A percentile compares a stretch with the other conserved stretches of the same genome.
phyloP scores from a whole-genome alignment of 2,329 filamentous ascomycete genomes.

The Colletotrichum sp. region DNA sequence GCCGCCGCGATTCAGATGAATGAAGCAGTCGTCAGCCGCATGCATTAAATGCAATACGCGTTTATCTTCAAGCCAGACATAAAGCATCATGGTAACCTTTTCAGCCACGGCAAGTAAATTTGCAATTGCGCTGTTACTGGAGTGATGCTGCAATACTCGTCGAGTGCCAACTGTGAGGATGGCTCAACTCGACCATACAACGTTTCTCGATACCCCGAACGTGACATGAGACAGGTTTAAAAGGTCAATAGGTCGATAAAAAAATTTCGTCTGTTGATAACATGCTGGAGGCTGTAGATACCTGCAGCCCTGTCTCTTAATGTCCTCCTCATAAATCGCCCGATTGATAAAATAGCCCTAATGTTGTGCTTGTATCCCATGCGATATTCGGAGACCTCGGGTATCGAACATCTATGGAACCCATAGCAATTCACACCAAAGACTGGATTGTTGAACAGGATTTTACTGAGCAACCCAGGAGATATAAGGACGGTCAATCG shows the following conservation, averaged over 20 bases:
- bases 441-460: too few relatives aligned
- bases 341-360: not conserved
- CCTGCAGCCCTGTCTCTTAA: not conserved
- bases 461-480: not conserved
- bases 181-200: not conserved
- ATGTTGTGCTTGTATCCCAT: not conserved
- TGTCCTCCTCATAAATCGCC: not conserved
- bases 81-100: not conserved
- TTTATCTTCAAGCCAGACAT: not conserved
- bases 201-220: accelerated
- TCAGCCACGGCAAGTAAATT: not conserved
- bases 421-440: not conserved
- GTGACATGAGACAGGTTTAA: accelerated
- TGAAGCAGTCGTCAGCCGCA: not conserved
- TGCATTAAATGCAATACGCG: not conserved
- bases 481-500: not conserved
- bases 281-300: not conserved
- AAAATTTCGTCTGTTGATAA: not conserved
- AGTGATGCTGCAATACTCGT: not conserved
- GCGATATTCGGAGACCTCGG: not conserved
- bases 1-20: not conserved
- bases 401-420: not conserved
- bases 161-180: not conserved
- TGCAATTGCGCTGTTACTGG: not conserved
- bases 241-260: not conserved